Base-by-base conservation (phyloP, 768 basidiomycete species). In the Crassisporium funariophilum region DNA sequence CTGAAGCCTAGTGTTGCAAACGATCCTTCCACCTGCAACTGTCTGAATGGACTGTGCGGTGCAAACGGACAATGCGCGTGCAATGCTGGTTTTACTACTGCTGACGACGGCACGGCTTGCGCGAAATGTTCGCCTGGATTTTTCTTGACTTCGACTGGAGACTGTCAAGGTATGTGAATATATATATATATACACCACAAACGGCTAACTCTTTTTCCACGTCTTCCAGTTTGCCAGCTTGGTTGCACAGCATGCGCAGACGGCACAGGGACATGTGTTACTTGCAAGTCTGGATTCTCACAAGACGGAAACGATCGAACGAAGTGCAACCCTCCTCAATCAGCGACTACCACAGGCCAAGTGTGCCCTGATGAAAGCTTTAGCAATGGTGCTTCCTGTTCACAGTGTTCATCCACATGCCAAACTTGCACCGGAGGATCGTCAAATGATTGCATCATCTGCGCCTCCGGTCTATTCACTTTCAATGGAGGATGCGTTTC, bases 1-100 rank as follows among this genome's bases (percentile, higher is more conserved):
- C 70, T 88, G 37, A 60, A 71, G 17, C 64, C 78, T 24, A 74
- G 79, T 41, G 60, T 76, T 16, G 62, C 68, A 37, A 80, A 83
- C 55, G 70, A 74, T 1, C 78, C 84, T 1, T 76, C 79, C 24
- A 74, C 74, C 13, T 94, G 91, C 64, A 86, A 88, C 56, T 94
- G 91, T 57, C 48, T 82, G 46, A 93, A 90, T 56, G 91, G 91
- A 5, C 69, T 81, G 23, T 95, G 91, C 64, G 76, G 77, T 1
- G 50, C 77, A 0, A 76, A 81, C 49, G 84, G 87, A 0, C 77
- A 81, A 49, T 91, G 91, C 48, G 66, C 78, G 3, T 95, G 92
- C 57, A 85, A 83, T 49, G 61, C 82, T 0, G 92, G 92, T 0
- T 95, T 88, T 81, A 78, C 78, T 0, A 77, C 78, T 0, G 82